These are phyloP conservation scores for Teunomyces tritomae DNA, from an alignment of 805 yeast species.

Conservation along the genomic window DNA sequence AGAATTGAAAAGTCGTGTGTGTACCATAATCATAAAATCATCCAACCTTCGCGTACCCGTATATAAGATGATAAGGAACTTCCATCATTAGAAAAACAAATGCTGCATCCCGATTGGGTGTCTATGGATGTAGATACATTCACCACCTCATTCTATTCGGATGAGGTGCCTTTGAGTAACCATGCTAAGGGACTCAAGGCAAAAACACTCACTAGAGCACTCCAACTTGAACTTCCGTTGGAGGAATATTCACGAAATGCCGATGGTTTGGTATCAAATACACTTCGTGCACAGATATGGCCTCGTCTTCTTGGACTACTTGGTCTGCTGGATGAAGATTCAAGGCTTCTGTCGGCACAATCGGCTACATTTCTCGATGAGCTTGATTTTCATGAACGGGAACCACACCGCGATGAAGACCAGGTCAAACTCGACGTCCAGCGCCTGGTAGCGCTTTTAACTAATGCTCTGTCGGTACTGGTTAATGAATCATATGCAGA, in stretches of 20 bases:
- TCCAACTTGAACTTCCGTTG: conserved; percentile 15
- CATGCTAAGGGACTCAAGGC: conserved; percentile 37
- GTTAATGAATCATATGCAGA: conserved; percentile 28
- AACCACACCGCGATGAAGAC: conserved; percentile 65
- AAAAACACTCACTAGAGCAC: conserved; percentile 38
- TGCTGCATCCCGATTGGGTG: conserved; percentile 45
- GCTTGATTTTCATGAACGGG: conserved; percentile 25
- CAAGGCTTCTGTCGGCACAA: background rate
- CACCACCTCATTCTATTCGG: conserved; percentile 46
- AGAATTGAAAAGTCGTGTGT: background rate
- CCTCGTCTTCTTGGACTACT: conserved; percentile 42
- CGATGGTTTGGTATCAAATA: conserved; percentile 46
- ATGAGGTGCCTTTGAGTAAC: conserved; percentile 40
- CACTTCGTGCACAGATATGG: conserved; percentile 48
- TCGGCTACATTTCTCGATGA: conserved; percentile 6
- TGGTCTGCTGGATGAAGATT: background rate
- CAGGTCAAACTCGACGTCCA: conserved; percentile 80
- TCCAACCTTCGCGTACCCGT: background rate
- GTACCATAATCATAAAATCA: background rate
- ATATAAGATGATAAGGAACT: too few relatives aligned
- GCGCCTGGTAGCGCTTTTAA: conserved; percentile 55
- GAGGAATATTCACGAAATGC: conserved; percentile 39
- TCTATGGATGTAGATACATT: conserved; percentile 47
- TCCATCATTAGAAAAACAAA: background rate
- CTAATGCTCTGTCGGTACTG: conserved; percentile 26